A percentile compares a stretch with the other conserved stretches of the same genome.
Evolutionary conservation across 352 stramenopile species (phyloP).

Genomic region (Thalassiosira gravida): DNA sequence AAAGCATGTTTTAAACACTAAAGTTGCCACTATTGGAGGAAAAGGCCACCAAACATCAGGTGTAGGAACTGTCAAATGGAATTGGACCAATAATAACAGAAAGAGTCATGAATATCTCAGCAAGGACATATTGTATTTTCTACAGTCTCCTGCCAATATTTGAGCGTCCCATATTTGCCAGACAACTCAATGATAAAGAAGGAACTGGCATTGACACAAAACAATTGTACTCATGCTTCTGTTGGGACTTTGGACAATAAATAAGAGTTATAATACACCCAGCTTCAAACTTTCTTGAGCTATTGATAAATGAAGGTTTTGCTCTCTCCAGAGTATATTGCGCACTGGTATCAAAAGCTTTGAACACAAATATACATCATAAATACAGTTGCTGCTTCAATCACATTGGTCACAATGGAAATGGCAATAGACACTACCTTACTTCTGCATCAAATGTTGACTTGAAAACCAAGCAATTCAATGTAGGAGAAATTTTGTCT

Average conservation of each 20-base stretch:
- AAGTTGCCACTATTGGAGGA: conserved; percentile 27
- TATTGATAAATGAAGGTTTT: conserved; percentile 21
- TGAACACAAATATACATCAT: not conserved
- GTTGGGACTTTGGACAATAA: conserved; percentile 8
- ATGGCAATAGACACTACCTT: no score
- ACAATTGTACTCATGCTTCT: conserved; percentile 6
- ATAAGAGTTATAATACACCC: conserved; percentile 3
- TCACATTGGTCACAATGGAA: not conserved
- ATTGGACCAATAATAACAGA: conserved; percentile 16
- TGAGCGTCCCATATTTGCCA: conserved; percentile 30
- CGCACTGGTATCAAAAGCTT: not conserved
- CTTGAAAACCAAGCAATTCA: conserved; percentile 4
- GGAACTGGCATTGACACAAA: conserved; percentile 24
- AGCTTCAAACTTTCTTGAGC: conserved; percentile 20
- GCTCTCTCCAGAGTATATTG: not conserved
- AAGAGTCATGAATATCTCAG: conserved; percentile 1
- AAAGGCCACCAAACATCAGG: not conserved
- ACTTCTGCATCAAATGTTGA: not conserved
- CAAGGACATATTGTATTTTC: conserved; percentile 24
- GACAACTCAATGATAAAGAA: conserved; percentile 8
- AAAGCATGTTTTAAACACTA: no score
- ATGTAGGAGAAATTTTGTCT: conserved; percentile 1
- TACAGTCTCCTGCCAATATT: conserved; percentile 25
- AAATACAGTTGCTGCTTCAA: not conserved
- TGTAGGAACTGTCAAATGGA: conserved; percentile 22